Evolutionary conservation across 768 basidiomycete species (phyloP), one percentile per base, ranked within the genome.

Genomic region (Lactifluus hygrophoroides): DNA sequence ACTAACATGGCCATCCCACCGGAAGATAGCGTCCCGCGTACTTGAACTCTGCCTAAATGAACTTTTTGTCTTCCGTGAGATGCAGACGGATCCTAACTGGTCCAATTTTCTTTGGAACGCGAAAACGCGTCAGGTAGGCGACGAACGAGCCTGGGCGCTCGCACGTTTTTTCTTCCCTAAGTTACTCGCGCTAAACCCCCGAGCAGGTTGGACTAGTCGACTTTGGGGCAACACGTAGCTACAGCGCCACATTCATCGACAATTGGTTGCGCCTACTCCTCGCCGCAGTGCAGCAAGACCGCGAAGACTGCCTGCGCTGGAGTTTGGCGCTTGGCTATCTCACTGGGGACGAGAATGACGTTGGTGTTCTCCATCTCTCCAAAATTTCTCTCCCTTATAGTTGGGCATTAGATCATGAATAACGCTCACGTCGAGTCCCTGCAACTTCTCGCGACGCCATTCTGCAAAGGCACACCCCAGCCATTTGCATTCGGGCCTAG

Each of bases 21-120:
- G n/a, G 45, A 54, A 97, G 95, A 95, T 98, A 66, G 90, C 93
- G 3, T 73, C 80, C 3, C 75, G 84, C 54, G 81, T 96, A 46
- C 77, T 97, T 51, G 85, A 90, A 46, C 77, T 99, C 7, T 97
- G 93, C 68, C 74, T 99, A 40, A 82, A 80, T 57, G 96, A 98
- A 69, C 80, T 99, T 7, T 96, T 97, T 69, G 77, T 84, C 59
- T 95, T 96, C 74, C 76, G 89, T 30, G 71, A 87, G 43, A 98
- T 99, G 96, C 96, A 98, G 70, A 99, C 95, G 0, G 95, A 99
- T 69, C 96, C 96, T 3, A 98, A 99, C 66, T 98, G 91, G 90
- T 89, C 91, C 9, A 98, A 98, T 70, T 98, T 99, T 74, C 75
- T 99, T 23, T 97, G 90, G 85, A 88, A 94, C 69, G 65, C 76